phyloP scores from a whole-genome alignment of 2,329 filamentous ascomycete genomes.

The Sphaerulina populicola region DNA sequence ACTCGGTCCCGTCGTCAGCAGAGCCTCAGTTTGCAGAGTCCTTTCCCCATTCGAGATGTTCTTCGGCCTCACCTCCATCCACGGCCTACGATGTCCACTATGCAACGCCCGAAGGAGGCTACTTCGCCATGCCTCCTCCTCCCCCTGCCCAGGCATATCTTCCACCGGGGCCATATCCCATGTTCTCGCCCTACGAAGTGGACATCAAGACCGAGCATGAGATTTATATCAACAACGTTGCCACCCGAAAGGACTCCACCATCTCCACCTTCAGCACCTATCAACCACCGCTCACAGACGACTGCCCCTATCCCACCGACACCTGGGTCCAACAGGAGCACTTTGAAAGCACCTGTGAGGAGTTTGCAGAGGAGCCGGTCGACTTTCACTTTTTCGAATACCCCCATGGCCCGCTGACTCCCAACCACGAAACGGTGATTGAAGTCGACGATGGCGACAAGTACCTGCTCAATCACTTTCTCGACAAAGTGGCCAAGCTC shows the following conservation, averaged over 20 bases:
- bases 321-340: conserved; percentile 66
- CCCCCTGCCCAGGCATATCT: conserved; percentile 36
- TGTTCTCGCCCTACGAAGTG: conserved; percentile 76
- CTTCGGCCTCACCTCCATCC: conserved; percentile 71
- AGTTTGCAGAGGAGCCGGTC: conserved; percentile 47
- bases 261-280: conserved; percentile 91
- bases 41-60: conserved; percentile 62
- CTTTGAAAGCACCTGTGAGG: conserved; percentile 60
- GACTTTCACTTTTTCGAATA: conserved; percentile 81
- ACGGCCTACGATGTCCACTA: conserved; percentile 59
- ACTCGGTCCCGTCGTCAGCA: conserved; percentile 60
- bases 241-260: conserved; percentile 74
- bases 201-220: conserved; percentile 94
- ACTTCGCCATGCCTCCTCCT: conserved; percentile 54
- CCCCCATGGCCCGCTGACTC: conserved; percentile 56
- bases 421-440: conserved; percentile 61
- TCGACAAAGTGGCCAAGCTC: conserved; percentile 75
- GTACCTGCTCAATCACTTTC: conserved; percentile 79
- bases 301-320: conserved; percentile 53
- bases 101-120: conserved; percentile 43
- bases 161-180: conserved; percentile 40
- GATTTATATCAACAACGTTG: conserved; percentile 86
- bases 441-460: conserved; percentile 84
- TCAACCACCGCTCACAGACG: conserved; percentile 64
- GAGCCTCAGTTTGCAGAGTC: conserved; percentile 66